Evolutionary conservation across 2,329 filamentous ascomycete genomes (phyloP).

Genomic region (Scolecobasidium constrictum): DNA sequence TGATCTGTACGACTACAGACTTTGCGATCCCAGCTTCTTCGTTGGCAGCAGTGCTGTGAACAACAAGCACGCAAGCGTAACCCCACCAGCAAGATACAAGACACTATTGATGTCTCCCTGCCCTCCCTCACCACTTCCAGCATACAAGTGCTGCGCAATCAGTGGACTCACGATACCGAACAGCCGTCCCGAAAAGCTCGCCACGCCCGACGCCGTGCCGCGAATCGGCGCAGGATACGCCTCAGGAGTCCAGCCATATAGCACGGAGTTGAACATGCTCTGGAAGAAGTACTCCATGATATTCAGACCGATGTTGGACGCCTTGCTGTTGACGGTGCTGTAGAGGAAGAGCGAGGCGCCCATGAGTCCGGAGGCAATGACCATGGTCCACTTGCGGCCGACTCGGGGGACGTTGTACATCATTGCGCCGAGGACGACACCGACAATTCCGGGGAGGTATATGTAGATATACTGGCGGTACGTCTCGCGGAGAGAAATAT

Average conservation of each 20-base stretch:
- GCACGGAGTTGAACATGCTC: slow-evolving; percentile 39
- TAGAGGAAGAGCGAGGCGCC: slow-evolving; percentile 28
- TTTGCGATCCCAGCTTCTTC: slow-evolving; percentile 22
- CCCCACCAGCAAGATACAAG: slow-evolving; percentile 45
- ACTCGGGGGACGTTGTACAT: slow-evolving; percentile 35
- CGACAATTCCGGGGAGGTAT: slow-evolving; percentile 41
- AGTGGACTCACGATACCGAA: slow-evolving; percentile 48
- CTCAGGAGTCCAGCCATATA: slow-evolving; percentile 43
- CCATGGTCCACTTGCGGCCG: slow-evolving; percentile 36
- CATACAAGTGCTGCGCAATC: slow-evolving; percentile 38
- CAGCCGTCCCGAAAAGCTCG: slow-evolving; percentile 48
- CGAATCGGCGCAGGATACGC: slow-evolving; percentile 40
- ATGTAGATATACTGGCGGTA: slow-evolving; percentile 46
- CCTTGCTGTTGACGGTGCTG: slow-evolving; percentile 32
- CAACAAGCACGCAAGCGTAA: slow-evolving; percentile 42
- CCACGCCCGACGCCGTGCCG: slow-evolving; percentile 43
- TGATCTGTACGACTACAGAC: slow-evolving; percentile 16
- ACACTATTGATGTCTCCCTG: slow-evolving; percentile 37
- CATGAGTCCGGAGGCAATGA: slow-evolving; percentile 8
- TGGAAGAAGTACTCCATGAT: slow-evolving; percentile 45
- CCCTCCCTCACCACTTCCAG: slow-evolving; percentile 17
- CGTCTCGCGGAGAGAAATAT: slow-evolving; percentile 34
- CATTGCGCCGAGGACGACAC: slow-evolving; percentile 36
- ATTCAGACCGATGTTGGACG: slow-evolving; percentile 38
- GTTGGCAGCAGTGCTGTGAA: slow-evolving; percentile 39